These are phyloP conservation scores for Dendrobium officinale DNA, from an alignment of 106 monocot species.

Conservation along the genomic window DNA sequence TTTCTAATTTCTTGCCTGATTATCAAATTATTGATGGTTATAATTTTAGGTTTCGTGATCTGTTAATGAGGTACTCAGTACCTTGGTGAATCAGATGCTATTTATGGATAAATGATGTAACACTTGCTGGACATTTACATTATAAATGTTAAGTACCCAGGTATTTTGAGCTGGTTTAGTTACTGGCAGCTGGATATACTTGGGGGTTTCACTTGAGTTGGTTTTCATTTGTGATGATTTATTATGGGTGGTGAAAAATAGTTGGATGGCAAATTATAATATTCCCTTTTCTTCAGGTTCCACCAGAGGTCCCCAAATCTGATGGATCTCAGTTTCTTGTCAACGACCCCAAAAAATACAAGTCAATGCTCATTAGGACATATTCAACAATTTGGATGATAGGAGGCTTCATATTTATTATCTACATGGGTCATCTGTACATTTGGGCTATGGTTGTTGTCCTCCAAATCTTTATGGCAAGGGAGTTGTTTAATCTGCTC, in stretches of 20 bases:
- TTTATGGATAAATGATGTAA: background rate
- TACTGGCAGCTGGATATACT: background rate
- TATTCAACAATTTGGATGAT: constrained; percentile 96
- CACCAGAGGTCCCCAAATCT: constrained; percentile 42
- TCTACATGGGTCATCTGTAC: constrained; percentile 96
- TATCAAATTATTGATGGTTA: background rate
- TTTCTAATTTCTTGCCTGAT: background rate
- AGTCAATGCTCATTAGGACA: constrained; percentile 82
- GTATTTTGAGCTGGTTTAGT: background rate
- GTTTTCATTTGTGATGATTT: background rate
- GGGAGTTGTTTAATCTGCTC: constrained; percentile 92
- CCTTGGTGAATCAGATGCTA: background rate
- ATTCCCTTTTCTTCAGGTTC: constrained; percentile 32
- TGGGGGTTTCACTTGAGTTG: background rate
- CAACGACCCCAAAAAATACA: constrained; percentile 81
- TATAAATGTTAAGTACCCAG: background rate
- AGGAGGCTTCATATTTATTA: constrained; percentile 54
- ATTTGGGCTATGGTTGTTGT: constrained; percentile 97
- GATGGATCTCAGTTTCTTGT: constrained; percentile 73
- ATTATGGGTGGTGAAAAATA: background rate
- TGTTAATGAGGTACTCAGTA: background rate
- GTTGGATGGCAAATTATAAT: background rate
- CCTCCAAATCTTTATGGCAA: constrained; percentile 90
- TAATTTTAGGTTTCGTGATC: background rate
- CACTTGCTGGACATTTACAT: background rate